These are phyloP conservation scores for Parmelia sp. DNA, from an alignment of 495 filamentous ascomycete genomes.

Conservation along the genomic window DNA sequence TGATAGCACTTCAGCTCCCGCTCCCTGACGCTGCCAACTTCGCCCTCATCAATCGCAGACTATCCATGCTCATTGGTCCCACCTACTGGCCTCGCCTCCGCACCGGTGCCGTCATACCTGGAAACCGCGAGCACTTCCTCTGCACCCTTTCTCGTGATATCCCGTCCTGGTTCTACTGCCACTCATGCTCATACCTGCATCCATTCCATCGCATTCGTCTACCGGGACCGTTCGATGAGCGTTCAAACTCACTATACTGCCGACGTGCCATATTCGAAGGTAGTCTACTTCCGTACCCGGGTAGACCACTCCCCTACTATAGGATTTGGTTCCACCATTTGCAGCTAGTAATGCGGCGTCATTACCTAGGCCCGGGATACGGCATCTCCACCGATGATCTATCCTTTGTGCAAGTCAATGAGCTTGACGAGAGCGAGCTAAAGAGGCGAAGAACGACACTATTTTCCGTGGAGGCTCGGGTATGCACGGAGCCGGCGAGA, in stretches of 20 bases:
- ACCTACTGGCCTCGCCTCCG: constrained; percentile 3
- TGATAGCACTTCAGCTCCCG: constrained; percentile 4
- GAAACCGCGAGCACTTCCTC: constrained; percentile 1
- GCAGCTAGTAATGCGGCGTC: constrained; percentile 7
- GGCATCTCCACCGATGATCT: neutral
- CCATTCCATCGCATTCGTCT: neutral
- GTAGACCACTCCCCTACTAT: neutral
- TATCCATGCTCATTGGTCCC: neutral
- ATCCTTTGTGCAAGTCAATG: neutral
- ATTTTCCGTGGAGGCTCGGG: constrained; percentile 7
- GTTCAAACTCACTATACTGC: neutral
- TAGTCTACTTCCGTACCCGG: neutral
- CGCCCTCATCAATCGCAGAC: neutral
- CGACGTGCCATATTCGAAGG: too few species aligned
- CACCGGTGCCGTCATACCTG: neutral
- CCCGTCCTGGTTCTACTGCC: constrained; percentile 6
- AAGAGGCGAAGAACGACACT: neutral
- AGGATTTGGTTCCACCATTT: neutral
- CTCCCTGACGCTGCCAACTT: constrained; percentile 7
- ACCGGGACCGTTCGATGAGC: neutral
- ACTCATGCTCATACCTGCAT: constrained; percentile 4
- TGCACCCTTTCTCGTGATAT: neutral
- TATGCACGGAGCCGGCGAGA: neutral
- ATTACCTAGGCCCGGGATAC: neutral
- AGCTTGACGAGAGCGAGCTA: neutral